A percentile compares a stretch with the other conserved stretches of the same genome.
phyloP scores from a whole-genome alignment of 192 early-diverging fungal species.

The Coemansia sp. region DNA sequence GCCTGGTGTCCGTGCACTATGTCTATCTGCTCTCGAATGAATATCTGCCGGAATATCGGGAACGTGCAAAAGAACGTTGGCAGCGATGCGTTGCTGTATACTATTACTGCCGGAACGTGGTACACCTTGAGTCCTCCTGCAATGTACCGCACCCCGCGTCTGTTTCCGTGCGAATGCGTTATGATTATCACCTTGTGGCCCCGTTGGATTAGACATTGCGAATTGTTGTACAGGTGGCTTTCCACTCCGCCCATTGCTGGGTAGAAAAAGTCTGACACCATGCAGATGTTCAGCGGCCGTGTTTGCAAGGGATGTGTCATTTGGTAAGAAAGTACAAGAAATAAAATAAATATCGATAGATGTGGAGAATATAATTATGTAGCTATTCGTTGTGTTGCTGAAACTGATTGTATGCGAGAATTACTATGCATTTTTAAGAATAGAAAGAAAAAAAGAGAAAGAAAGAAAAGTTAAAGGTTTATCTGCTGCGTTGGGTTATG shows the following conservation, averaged over 20 bases:
- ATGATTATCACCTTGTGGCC: conserved; percentile 96
- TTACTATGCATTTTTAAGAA: no score
- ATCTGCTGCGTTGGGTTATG: no score
- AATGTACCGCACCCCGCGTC: conserved; percentile 86
- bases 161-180: conserved; percentile 83
- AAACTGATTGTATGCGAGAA: no score
- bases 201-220: conserved; percentile 81
- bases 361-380: neutral
- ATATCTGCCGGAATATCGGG: conserved; percentile 88
- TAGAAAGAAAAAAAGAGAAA: no score
- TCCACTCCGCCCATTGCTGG: conserved; percentile 97
- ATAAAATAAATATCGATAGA: neutral
- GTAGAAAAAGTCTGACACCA: conserved; percentile 98
- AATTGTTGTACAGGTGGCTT: conserved; percentile 88
- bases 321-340: neutral
- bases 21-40: conserved; percentile 86
- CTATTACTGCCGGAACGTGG: conserved; percentile 82
- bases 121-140: conserved; percentile 94
- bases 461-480: no score
- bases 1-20: conserved; percentile 97
- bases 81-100: conserved; percentile 84
- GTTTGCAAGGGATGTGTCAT: neutral
- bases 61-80: conserved; percentile 92
- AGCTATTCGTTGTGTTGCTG: no score
- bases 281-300: conserved; percentile 57